These are phyloP conservation scores for Huiozyma naganishii DNA, from an alignment of 805 yeast species.

Conservation along the genomic window DNA sequence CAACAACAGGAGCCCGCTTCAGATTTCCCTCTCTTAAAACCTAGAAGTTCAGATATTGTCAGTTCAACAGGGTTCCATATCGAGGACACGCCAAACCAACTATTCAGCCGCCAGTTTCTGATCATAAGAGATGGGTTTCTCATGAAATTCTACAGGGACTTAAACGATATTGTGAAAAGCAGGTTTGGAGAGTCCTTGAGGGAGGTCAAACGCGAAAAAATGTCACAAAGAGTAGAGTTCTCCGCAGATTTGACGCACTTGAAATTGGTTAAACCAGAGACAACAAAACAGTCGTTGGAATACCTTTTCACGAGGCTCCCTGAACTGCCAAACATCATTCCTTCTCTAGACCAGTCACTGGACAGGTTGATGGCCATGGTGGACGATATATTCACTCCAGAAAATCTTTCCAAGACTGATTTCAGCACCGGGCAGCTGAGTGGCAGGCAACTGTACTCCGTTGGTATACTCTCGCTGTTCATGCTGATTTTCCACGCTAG, in stretches of 20 bases:
- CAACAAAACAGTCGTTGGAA: background rate
- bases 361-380: conserved; percentile 6
- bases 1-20: background rate
- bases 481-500: background rate
- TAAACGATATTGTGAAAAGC: conserved; percentile 8
- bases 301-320: conserved; percentile 8
- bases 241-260: background rate
- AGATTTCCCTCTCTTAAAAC: background rate
- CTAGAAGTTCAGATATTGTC: background rate
- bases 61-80: background rate
- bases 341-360: background rate
- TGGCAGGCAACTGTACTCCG: background rate
- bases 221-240: conserved; percentile 2
- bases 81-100: conserved; percentile 10
- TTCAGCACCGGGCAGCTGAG: too few relatives aligned
- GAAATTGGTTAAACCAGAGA: background rate
- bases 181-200: conserved; percentile 8
- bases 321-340: conserved; percentile 9
- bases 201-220: conserved; percentile 1
- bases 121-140: conserved; percentile 13
- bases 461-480: background rate
- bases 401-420: background rate
- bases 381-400: background rate
- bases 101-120: conserved; percentile 10
- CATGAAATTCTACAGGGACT: conserved; percentile 11